Base-by-base conservation (phyloP, 1,284 basidiomycete species). In the Vanrija pseudolonga region DNA sequence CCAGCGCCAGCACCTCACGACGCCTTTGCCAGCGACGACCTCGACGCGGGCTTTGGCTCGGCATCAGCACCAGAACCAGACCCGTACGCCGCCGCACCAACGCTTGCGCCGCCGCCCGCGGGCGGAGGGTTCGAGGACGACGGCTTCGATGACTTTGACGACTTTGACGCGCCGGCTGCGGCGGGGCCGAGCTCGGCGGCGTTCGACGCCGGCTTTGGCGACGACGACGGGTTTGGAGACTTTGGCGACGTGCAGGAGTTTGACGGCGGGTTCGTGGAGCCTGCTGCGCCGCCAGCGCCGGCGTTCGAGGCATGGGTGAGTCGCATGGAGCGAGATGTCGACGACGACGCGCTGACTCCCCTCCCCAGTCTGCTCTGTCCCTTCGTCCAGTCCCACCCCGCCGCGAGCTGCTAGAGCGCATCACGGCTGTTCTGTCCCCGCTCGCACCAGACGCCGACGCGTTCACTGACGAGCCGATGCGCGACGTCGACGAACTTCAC, bases 401-500 rank as follows among this genome's bases (percentile, higher is more conserved):
- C 50, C 67, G 78, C 43, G 82, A 82, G 48, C 71, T 94, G 50
- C 77, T 82, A 58, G 77, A 81, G 45, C 83, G 86, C 63, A 76
- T 92, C 37, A 78, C 85, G 47, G 80, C 80, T 22, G 82, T 89
- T 40, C 77, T 92, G n/a, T 80, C 70, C 47, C 84, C 85, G 4
- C 72, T 89, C 48, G 88, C 85, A 83, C 40, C 52, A n/a, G 37
- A 45, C 22, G 74, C 78, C 6, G 71, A 78, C 45, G 71, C 81
- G 14, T 80, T 89, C 40, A 85, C 84, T 12, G 82, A 87, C 60
- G 88, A 91, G 56, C 81, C 80, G 20, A 85, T 90, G 49, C 80
- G 90, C 65, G 85, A 90, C 66, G 85, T 84, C 12, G 88, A 86
- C 63, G 91, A 91, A 1, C 77, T 87, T 8, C 82, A 79, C 48